Evolutionary conservation across 495 filamentous ascomycete genomes (phyloP).

Genomic region (Neurospora sp.): DNA sequence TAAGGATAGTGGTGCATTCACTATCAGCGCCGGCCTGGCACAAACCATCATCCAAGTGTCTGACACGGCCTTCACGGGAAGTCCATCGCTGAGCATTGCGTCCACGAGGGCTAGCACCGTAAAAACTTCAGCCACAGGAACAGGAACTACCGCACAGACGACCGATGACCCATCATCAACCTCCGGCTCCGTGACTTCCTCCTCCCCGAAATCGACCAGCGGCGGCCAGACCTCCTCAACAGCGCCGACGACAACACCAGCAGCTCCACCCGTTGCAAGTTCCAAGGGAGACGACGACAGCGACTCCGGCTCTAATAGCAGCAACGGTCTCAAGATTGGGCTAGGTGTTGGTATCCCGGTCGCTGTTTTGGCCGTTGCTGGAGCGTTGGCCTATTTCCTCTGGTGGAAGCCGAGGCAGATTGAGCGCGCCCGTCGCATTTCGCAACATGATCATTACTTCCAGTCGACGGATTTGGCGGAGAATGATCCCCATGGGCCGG

Average conservation of each 20-base stretch:
- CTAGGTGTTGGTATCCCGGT: conserved; percentile 2
- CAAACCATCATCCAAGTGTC: conserved; percentile 23
- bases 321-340: conserved; percentile 1
- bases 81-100: conserved; percentile 3
- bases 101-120: not conserved
- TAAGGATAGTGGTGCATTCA: conserved; percentile 11
- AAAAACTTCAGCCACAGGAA: not conserved
- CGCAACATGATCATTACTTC: not conserved
- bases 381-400: not conserved
- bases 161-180: not conserved
- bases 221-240: not conserved
- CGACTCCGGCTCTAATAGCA: not conserved
- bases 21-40: conserved; percentile 9
- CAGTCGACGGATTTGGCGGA: not conserved
- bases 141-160: not conserved
- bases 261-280: not conserved
- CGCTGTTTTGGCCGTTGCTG: not conserved
- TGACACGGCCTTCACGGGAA: conserved; percentile 9
- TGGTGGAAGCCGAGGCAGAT: not conserved
- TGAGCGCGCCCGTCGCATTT: not conserved
- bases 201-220: not conserved
- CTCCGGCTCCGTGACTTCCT: not conserved
- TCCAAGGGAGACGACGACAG: not conserved
- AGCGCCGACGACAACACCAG: not conserved
- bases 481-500: not conserved